Percentiles rank a stretch among this genome's conserved stretches.
Conservation (phyloP, 306 rosid species). For the Carpinus fangiana region DNA sequence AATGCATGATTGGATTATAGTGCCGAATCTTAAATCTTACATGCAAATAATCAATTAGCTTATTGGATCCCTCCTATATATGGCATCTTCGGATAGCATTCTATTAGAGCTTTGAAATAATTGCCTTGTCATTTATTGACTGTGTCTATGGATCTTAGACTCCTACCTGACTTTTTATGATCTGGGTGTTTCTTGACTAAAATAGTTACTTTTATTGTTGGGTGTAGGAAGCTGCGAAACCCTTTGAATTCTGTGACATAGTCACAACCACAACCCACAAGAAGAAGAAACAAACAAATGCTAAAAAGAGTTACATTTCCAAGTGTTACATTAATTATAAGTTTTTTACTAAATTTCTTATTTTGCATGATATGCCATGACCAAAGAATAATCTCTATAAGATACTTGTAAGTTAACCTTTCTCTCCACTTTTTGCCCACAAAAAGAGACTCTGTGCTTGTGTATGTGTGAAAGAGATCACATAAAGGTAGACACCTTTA, state of each 20-base stretch:
- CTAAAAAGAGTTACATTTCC: too few species aligned
- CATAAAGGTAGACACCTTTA: too few species aligned
- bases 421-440: too few species aligned
- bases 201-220: neutral
- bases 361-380: too few species aligned
- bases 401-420: too few species aligned
- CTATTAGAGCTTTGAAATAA: neutral
- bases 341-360: too few species aligned
- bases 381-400: too few species aligned
- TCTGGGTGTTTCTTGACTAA: neutral
- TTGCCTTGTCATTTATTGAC: neutral
- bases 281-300: too few species aligned
- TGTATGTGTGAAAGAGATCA: too few species aligned
- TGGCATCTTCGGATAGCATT: neutral
- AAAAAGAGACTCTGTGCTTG: too few species aligned
- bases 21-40: neutral
- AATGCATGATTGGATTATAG: neutral
- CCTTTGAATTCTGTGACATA: slow-evolving; percentile 74
- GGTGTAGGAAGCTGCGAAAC: slow-evolving; percentile 76
- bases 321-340: too few species aligned
- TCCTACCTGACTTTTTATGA: neutral
- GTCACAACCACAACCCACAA: too few species aligned
- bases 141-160: neutral
- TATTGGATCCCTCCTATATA: neutral
- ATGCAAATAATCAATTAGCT: neutral